Evolutionary conservation across 805 yeast species (phyloP), one percentile per base, ranked within the genome.

Genomic region (Phaffomyces opuntiae): DNA sequence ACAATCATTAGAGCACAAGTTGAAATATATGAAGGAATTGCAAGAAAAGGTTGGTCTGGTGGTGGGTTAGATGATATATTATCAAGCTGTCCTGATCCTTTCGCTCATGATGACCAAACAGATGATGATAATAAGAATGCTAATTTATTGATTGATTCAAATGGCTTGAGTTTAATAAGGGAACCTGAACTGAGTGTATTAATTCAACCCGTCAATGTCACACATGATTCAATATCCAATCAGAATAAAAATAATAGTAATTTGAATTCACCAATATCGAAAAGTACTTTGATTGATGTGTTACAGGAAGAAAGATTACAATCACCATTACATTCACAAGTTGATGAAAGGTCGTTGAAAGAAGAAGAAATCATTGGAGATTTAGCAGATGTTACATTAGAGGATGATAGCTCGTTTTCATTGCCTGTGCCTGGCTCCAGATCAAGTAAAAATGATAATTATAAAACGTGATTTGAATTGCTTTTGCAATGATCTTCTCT

Each of bases 31-130:
- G 95, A 86, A 56, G 82, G 84, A 26, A 78, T 88, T 21, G 95
- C 95, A 0, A 72, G 79, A 46, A 88, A 88, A 58, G 93, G 95
- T 5, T 82, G 89, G 87, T 74, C 83, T 5, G 96, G 95, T 13
- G 93, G 91, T 26, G 96, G 96, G 0, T 65, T 88, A 32, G 96
- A 87, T 57, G 81, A 75, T 25, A 65, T 85, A 44, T 66, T 85
- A 24, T 68, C 78, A 2, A 68, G 74, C 32, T 79, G 86, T 35
- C 83, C 84, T 1, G 93, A 84, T 59, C 84, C 85, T 1, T 80
- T 80, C 55, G 72, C 53, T 1, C 38, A 54, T 7, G 55, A 53
- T n/a, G 48, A 44, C 7, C 51, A 48, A 13, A 50, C 47, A 14
- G 45, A 45, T 17, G 26, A 36, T 19, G 14, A 27, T 27, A 43